Conservation (phyloP, 2,329 filamentous ascomycete species). For the Phialophora tarda region DNA sequence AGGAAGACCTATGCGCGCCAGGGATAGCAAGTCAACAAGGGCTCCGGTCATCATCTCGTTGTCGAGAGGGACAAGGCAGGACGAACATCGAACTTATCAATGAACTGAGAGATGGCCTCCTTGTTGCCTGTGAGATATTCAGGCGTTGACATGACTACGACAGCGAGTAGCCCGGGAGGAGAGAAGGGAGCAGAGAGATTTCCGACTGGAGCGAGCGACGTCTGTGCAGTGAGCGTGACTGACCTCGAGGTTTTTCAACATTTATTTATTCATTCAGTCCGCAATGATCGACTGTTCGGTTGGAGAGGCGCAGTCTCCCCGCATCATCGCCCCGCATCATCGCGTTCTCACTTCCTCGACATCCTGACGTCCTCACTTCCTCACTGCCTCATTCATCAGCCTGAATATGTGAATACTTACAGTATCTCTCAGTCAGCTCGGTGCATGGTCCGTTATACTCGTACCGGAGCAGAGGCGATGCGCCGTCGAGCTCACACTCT, state of each 20-base stretch:
- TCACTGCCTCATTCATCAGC: not conserved
- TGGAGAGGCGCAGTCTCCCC: not conserved
- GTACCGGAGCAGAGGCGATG: not conserved
- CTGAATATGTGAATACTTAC: not conserved
- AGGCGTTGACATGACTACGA: slow-evolving; percentile 42
- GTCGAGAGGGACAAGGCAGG: slow-evolving; percentile 6
- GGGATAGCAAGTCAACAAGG: slow-evolving; percentile 20
- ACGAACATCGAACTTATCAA: slow-evolving; percentile 85
- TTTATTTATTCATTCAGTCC: not conserved
- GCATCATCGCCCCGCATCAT: slow-evolving; percentile 1
- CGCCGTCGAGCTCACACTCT: not conserved
- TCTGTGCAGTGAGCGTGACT: not conserved
- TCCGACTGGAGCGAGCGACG: not conserved
- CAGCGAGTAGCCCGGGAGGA: not conserved
- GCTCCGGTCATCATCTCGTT: not conserved
- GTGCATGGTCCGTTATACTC: not conserved
- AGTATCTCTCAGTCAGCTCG: no score
- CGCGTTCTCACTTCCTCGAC: not conserved
- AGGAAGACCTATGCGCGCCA: slow-evolving; percentile 72
- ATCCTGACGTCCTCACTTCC: no score
- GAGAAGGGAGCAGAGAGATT: not conserved
- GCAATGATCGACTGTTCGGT: not conserved
- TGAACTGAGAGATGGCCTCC: slow-evolving; percentile 77
- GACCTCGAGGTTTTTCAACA: not conserved
- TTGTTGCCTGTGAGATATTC: slow-evolving; percentile 79